phyloP scores from a whole-genome alignment of 2,329 filamentous ascomycete species.

The Magnaporthiopsis rhizophila region DNA sequence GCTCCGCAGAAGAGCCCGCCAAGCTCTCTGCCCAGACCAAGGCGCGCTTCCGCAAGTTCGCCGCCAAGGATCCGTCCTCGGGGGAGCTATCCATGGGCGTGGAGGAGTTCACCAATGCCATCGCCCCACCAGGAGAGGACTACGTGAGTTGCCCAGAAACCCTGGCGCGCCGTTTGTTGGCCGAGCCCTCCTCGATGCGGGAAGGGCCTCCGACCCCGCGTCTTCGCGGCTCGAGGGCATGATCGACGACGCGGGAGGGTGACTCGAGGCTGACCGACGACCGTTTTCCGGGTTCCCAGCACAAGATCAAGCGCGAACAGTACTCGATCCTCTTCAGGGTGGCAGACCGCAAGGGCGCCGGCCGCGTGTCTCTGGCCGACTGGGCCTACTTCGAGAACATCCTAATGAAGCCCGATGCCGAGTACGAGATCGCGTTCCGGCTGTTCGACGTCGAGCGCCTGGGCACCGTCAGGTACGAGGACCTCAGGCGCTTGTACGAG shows the following conservation, averaged over 20 bases:
- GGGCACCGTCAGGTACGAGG: constrained; percentile 81
- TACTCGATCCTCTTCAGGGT: constrained; percentile 90
- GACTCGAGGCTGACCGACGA: constrained; percentile 1
- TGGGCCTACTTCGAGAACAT: constrained; percentile 94
- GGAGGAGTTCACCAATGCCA: constrained; percentile 83
- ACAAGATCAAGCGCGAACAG: constrained; percentile 95
- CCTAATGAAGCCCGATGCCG: constrained; percentile 86
- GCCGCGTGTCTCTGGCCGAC: constrained; percentile 71
- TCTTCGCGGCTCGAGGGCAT: not conserved
- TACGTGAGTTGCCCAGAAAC: constrained; percentile 57
- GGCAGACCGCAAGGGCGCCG: constrained; percentile 69
- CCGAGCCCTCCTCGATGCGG: not conserved
- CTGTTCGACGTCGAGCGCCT: constrained; percentile 83
- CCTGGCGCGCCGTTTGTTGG: not conserved
- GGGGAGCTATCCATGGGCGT: constrained; percentile 75
- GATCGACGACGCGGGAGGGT: not conserved
- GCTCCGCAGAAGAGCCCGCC: constrained; percentile 41
- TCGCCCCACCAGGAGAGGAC: constrained; percentile 80
- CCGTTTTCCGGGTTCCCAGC: constrained; percentile 42
- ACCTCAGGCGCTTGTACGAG: constrained; percentile 79
- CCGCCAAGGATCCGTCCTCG: constrained; percentile 63
- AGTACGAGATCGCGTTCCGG: constrained; percentile 98
- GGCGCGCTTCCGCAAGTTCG: constrained; percentile 67
- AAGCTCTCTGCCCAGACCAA: constrained; percentile 68
- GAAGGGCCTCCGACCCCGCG: not conserved